A percentile compares a stretch with the other conserved stretches of the same genome.
phyloP scores from a whole-genome alignment of 208 protist genomes.

The Wallacemonas sp. region DNA sequence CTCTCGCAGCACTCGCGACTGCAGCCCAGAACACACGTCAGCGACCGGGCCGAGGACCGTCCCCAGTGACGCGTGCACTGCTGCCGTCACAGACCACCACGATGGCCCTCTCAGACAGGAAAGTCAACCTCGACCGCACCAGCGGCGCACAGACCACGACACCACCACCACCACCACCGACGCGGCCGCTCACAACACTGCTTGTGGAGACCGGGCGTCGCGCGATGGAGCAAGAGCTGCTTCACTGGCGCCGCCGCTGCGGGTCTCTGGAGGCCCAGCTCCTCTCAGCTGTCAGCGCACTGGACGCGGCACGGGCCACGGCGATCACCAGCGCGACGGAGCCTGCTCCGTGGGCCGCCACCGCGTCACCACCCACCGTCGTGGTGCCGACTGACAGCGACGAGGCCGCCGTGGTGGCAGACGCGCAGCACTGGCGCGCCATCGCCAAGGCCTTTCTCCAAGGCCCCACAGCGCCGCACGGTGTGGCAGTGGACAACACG shows the following conservation, averaged over 20 bases:
- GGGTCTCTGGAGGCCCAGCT: conserved; percentile 22
- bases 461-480: not conserved
- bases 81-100: not conserved
- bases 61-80: no score
- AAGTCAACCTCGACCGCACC: no score
- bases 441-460: conserved; percentile 13
- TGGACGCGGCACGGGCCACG: not conserved
- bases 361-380: no score
- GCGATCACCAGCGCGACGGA: no score
- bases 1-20: not conserved
- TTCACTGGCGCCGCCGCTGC: conserved; percentile 34
- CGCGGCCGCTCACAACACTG: not conserved
- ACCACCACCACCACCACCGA: not conserved
- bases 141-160: no score
- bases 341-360: no score
- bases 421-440: conserved; percentile 21
- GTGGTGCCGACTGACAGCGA: no score
- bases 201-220: not conserved
- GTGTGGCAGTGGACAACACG: no score
- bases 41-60: no score
- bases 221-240: conserved; percentile 31
- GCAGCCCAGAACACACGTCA: no score
- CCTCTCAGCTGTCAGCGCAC: not conserved
- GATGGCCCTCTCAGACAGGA: not conserved
- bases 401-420: conserved; percentile 20